phyloP scores from a whole-genome alignment of 805 yeast species.

The Candida pseudofarinosa region DNA sequence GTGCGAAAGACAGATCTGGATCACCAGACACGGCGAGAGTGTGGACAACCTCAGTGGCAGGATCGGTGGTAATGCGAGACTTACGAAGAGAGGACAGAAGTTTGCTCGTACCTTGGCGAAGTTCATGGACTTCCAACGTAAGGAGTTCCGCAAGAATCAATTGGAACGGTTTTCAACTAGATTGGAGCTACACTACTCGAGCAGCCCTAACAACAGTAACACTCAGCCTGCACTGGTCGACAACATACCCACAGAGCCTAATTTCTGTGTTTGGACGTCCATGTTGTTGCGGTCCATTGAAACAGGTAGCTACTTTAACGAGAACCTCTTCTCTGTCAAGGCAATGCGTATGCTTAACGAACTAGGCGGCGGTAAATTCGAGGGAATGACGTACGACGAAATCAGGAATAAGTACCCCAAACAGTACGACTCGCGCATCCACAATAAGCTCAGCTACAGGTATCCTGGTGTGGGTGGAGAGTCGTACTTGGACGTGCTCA shows the following conservation, averaged over 20 bases:
- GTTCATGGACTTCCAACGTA: conserved; percentile 69
- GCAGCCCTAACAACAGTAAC: conserved; percentile 21
- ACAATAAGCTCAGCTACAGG: conserved; percentile 77
- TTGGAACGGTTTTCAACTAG: conserved; percentile 48
- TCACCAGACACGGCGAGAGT: conserved; percentile 92
- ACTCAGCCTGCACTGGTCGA: conserved; percentile 14
- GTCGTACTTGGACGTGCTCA: conserved; percentile 88
- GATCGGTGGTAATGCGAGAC: conserved; percentile 86
- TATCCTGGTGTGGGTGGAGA: conserved; percentile 99
- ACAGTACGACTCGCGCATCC: conserved; percentile 73
- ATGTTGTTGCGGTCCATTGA: conserved; percentile 77
- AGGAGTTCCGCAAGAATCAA: conserved; percentile 62
- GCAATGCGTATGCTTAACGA: conserved; percentile 93
- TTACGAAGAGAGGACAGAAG: conserved; percentile 74
- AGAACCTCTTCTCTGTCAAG: conserved; percentile 68
- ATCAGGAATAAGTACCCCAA: conserved; percentile 68
- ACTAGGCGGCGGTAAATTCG: conserved; percentile 88
- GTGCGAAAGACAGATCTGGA: conserved; percentile 87
- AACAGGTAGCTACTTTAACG: conserved; percentile 74
- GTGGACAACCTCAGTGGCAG: conserved; percentile 78
- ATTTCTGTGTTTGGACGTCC: conserved; percentile 89
- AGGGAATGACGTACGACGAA: conserved; percentile 89
- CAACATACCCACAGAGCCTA: conserved; percentile 52
- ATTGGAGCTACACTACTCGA: conserved; percentile 40
- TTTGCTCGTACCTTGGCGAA: conserved; percentile 69